Conservation (phyloP, 345 rosid species). For the Carallia pectinifolia region DNA sequence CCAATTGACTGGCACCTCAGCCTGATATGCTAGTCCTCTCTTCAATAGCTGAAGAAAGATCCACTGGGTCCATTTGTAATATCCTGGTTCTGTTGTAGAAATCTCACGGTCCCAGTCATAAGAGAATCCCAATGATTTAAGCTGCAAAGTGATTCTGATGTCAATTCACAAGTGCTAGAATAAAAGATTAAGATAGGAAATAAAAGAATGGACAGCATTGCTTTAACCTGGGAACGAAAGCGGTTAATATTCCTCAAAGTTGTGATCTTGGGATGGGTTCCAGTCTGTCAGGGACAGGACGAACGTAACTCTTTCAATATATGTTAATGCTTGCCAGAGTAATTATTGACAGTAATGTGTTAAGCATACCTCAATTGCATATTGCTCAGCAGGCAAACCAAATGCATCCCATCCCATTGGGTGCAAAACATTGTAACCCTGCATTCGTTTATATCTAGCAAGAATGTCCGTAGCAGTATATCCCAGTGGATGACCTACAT, state of each 20-base stretch:
- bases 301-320: constrained; percentile 10
- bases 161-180: constrained; percentile 5
- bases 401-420: constrained; percentile 99
- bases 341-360: background rate
- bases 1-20: constrained; percentile 98
- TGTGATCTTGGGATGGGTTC: constrained; percentile 89
- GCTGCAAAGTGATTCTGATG: constrained; percentile 52
- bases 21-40: constrained; percentile 99
- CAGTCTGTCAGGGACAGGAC: constrained; percentile 53
- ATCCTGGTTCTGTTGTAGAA: constrained; percentile 86
- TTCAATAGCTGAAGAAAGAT: constrained; percentile 89
- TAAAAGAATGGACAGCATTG: background rate
- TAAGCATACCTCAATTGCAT: constrained; percentile 76
- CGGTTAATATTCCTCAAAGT: constrained; percentile 80
- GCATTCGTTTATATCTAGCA: constrained; percentile 86
- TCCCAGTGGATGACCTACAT: constrained; percentile 95
- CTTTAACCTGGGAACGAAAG: constrained; percentile 72
- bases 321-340: constrained; percentile 10
- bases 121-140: constrained; percentile 83
- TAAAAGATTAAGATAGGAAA: background rate
- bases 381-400: constrained; percentile 97
- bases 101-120: constrained; percentile 97
- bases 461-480: constrained; percentile 93
- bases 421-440: constrained; percentile 90
- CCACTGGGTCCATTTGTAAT: constrained; percentile 98